Percentiles rank a stretch among this genome's conserved stretches.
These are phyloP conservation scores for Trametes meyenii DNA, from an alignment of 768 basidiomycete species.

Conservation along the genomic window DNA sequence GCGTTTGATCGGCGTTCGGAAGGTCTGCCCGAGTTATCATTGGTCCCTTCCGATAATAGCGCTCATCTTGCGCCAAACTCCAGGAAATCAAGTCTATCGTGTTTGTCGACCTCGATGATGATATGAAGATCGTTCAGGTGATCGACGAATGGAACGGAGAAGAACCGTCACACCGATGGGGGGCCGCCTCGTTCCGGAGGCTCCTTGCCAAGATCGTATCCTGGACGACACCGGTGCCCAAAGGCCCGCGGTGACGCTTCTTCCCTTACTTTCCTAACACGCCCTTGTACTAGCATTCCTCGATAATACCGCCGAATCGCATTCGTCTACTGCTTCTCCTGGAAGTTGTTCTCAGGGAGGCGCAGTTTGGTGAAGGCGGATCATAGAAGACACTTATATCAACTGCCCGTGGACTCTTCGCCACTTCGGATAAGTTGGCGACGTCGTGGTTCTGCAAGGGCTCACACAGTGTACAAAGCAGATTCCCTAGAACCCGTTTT, in stretches of 20 bases:
- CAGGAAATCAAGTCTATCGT: slow-evolving; percentile 65
- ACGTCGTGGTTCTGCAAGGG: too few relatives aligned
- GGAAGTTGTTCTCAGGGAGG: too few relatives aligned
- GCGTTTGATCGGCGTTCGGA: slow-evolving; percentile 54
- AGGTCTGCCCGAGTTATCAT: slow-evolving; percentile 37
- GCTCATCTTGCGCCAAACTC: not conserved
- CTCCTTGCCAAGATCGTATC: slow-evolving; percentile 53
- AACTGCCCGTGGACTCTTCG: too few relatives aligned
- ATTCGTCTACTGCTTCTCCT: too few relatives aligned
- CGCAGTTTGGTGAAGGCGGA: too few relatives aligned
- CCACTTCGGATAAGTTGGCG: too few relatives aligned
- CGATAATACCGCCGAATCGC: not conserved
- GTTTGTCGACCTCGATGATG: slow-evolving; percentile 63
- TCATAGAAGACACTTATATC: too few relatives aligned
- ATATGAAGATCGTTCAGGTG: slow-evolving; percentile 60
- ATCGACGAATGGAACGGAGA: slow-evolving; percentile 65
- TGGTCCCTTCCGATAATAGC: too few relatives aligned
- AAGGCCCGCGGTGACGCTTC: slow-evolving; percentile 18
- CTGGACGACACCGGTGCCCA: slow-evolving; percentile 58
- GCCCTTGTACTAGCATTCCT: not conserved
- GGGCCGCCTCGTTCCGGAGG: slow-evolving; percentile 49
- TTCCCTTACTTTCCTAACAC: not conserved
- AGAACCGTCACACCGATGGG: slow-evolving; percentile 52
- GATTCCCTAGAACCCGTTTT: too few relatives aligned
- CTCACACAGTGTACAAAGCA: too few relatives aligned